Conservation (phyloP, 495 filamentous ascomycete species). For the Xylaria castorea region DNA sequence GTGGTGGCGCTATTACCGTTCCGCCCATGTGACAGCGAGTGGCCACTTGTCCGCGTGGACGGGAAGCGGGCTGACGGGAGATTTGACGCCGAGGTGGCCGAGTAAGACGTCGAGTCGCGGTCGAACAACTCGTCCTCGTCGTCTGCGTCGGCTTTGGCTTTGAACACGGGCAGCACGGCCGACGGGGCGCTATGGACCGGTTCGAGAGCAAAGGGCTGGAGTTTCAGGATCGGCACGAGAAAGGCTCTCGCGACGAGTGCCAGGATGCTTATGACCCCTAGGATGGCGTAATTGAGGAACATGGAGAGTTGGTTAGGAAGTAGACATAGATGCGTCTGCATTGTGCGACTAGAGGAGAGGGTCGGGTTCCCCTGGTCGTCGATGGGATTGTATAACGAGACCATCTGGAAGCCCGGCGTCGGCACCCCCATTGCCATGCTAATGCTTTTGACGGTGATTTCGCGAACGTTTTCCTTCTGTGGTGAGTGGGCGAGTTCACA, state of each 20-base stretch:
- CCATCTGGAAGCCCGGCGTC: conserved; percentile 83
- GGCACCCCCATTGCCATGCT: conserved; percentile 98
- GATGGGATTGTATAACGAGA: conserved; percentile 91
- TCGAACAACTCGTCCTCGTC: conserved; percentile 39
- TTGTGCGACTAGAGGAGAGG: conserved; percentile 57
- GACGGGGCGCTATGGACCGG: conserved; percentile 31
- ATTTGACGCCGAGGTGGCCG: conserved; percentile 38
- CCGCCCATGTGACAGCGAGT: conserved; percentile 23
- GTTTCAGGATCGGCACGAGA: conserved; percentile 55
- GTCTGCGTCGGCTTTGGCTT: conserved; percentile 55
- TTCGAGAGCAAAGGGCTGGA: conserved; percentile 54
- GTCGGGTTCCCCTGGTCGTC: conserved; percentile 66
- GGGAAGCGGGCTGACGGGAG: conserved; percentile 36
- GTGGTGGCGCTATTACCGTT: conserved; percentile 22
- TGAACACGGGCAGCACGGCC: conserved; percentile 51
- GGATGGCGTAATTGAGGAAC: conserved; percentile 75
- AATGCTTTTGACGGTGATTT: conserved; percentile 94
- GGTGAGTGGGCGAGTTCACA: conserved; percentile 84
- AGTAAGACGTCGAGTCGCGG: conserved; percentile 31
- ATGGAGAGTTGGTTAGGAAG: conserved; percentile 86
- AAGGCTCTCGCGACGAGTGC: conserved; percentile 67
- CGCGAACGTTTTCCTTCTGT: conserved; percentile 67
- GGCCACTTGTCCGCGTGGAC: conserved; percentile 33
- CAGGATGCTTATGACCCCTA: conserved; percentile 65
- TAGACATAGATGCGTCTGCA: conserved; percentile 89